Evolutionary conservation across 257 asterid species (phyloP).

Genomic region (Capsicum pubescens): DNA sequence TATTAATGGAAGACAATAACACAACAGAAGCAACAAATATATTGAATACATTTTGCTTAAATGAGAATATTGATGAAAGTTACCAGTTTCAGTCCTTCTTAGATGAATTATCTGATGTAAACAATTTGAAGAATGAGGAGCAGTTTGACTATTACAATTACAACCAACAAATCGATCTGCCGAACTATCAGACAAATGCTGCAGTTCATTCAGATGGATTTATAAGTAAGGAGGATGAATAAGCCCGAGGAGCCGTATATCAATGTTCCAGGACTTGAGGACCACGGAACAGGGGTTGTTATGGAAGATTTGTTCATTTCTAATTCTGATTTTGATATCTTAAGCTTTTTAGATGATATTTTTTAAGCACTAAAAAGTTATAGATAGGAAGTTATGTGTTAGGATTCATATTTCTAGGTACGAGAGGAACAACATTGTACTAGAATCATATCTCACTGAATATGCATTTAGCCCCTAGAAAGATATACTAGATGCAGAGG

Average conservation of each 20-base stretch:
- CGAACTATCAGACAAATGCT: neutral
- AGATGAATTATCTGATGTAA: neutral
- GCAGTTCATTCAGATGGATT: neutral
- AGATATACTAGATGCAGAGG: neutral
- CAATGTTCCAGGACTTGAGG: neutral
- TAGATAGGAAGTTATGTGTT: neutral
- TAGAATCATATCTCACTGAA: neutral
- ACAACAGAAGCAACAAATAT: neutral
- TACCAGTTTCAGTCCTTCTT: neutral
- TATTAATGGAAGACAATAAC: conserved; percentile 27
- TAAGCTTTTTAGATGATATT: neutral
- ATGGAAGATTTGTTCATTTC: neutral
- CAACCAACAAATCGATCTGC: neutral
- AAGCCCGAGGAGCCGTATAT: neutral
- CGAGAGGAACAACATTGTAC: neutral
- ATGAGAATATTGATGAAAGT: neutral
- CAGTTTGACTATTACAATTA: neutral
- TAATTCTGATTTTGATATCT: neutral
- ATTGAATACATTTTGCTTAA: conserved; percentile 16
- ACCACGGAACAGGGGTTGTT: neutral
- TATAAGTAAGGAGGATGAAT: neutral
- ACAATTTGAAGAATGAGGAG: neutral
- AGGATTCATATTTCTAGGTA: neutral
- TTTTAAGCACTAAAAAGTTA: neutral
- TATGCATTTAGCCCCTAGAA: neutral